These are phyloP conservation scores for Saposhnikovia divaricata DNA, from an alignment of 129 eudicot genomes.

Conservation along the genomic window DNA sequence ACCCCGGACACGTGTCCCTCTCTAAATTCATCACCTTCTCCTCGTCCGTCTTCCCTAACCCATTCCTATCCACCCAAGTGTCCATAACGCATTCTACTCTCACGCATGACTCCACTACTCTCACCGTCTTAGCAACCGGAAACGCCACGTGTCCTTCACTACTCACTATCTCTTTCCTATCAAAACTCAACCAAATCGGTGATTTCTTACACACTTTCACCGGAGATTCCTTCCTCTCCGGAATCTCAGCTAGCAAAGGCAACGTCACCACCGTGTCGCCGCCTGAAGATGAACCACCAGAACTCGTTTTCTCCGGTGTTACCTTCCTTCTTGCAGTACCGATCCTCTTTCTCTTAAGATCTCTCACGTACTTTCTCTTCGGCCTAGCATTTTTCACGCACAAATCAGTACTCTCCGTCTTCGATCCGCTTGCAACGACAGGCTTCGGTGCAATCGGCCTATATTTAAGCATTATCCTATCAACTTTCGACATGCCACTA, in stretches of 20 bases:
- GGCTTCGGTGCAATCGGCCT: slow-evolving; percentile 95
- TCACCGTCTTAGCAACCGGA: slow-evolving; percentile 10
- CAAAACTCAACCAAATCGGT: slow-evolving; percentile 49
- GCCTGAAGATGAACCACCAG: slow-evolving; percentile 14
- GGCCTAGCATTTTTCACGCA: slow-evolving; percentile 21
- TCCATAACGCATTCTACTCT: slow-evolving; percentile 63
- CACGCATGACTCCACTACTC: slow-evolving; percentile 32
- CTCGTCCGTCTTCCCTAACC: slow-evolving; percentile 34
- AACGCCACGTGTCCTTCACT: slow-evolving; percentile 5
- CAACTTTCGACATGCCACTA: slow-evolving; percentile 39
- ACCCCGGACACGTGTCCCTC: slow-evolving; percentile 73
- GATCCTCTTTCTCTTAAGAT: not conserved
- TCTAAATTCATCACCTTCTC: slow-evolving; percentile 45
- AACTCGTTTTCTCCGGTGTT: slow-evolving; percentile 14
- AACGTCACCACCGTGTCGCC: slow-evolving; percentile 43
- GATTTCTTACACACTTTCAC: not conserved
- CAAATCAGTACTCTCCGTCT: slow-evolving; percentile 19
- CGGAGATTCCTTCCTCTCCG: slow-evolving; percentile 44
- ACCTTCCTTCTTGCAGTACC: slow-evolving; percentile 26
- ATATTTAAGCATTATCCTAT: slow-evolving; percentile 59
- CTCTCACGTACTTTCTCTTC: slow-evolving; percentile 42
- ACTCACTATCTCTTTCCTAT: slow-evolving; percentile 8
- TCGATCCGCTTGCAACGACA: slow-evolving; percentile 24
- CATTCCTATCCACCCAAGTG: slow-evolving; percentile 36
- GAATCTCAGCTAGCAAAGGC: slow-evolving; percentile 67